Percentiles rank a stretch among this genome's conserved stretches.
Conservation (phyloP, 139 green algal genomes). For the Medakamo hakoo region DNA sequence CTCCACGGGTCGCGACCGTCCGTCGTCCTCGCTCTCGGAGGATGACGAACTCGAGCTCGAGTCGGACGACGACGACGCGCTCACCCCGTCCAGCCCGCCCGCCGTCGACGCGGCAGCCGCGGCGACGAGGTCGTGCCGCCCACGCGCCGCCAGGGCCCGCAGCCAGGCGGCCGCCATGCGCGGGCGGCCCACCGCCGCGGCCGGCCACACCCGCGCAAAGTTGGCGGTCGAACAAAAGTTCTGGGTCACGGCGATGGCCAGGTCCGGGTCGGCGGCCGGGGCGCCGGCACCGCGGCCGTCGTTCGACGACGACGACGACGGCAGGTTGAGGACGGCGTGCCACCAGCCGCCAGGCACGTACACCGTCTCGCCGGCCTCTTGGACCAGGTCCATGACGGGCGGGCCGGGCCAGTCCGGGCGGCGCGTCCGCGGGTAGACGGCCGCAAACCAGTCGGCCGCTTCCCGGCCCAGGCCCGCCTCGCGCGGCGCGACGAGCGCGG, state of each 20-base stretch:
- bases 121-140: conserved; percentile 41
- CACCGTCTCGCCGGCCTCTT: conserved; percentile 46
- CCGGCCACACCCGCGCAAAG: conserved; percentile 51
- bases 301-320: too few relatives aligned
- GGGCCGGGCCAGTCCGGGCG: conserved; percentile 31
- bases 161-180: conserved; percentile 63
- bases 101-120: conserved; percentile 24
- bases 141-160: conserved; percentile 16
- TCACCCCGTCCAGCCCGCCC: too few relatives aligned
- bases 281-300: too few relatives aligned
- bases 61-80: too few relatives aligned
- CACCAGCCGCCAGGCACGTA: conserved; percentile 64
- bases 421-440: conserved; percentile 42
- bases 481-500: conserved; percentile 30
- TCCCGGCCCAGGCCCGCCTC: conserved; percentile 63
- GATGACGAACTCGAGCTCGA: too few relatives aligned
- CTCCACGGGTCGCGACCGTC: too few relatives aligned
- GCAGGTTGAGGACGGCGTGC: conserved; percentile 66
- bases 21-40: too few relatives aligned
- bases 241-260: conserved; percentile 59
- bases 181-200: conserved; percentile 40
- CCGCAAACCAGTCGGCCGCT: conserved; percentile 54
- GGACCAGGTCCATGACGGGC: conserved; percentile 37
- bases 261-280: too few relatives aligned
- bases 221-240: conserved; percentile 57